phyloP scores from a whole-genome alignment of 495 filamentous ascomycete genomes.

The Cladorrhinum samala region DNA sequence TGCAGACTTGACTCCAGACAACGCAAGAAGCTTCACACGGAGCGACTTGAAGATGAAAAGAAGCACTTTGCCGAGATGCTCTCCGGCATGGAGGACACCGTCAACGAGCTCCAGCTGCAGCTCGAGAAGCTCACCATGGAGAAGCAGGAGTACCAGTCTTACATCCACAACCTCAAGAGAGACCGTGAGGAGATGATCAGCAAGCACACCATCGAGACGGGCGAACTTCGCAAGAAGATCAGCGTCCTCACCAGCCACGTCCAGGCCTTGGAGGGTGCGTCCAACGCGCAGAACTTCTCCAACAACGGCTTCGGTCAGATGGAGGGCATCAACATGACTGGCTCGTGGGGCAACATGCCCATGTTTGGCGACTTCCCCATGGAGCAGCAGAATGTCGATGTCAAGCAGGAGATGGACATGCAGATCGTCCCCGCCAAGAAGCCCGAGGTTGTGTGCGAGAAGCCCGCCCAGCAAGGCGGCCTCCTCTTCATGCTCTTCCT shows the following conservation, averaged over 20 bases:
- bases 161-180: constrained; percentile 67
- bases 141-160: constrained; percentile 65
- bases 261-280: constrained; percentile 66
- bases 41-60: constrained; percentile 94
- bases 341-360: constrained; percentile 72
- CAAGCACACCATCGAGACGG: constrained; percentile 85
- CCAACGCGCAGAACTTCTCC: constrained; percentile 55
- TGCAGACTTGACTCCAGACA: constrained; percentile 87
- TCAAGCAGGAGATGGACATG: constrained; percentile 51
- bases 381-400: constrained; percentile 41
- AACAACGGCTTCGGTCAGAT: constrained; percentile 67
- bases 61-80: constrained; percentile 76
- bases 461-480: constrained; percentile 57
- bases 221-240: constrained; percentile 93
- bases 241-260: constrained; percentile 79
- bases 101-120: constrained; percentile 60
- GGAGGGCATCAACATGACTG: constrained; percentile 75
- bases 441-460: constrained; percentile 49
- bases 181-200: constrained; percentile 91
- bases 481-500: constrained; percentile 82
- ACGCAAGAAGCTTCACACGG: constrained; percentile 97
- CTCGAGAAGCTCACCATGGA: constrained; percentile 60
- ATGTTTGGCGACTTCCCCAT: constrained; percentile 59
- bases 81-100: constrained; percentile 70
- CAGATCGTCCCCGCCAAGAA: constrained; percentile 52